Percentiles rank a stretch among this genome's conserved stretches.
Evolutionary conservation across 306 rosid genomes (phyloP).

Genomic region (Prunus fruticosa): DNA sequence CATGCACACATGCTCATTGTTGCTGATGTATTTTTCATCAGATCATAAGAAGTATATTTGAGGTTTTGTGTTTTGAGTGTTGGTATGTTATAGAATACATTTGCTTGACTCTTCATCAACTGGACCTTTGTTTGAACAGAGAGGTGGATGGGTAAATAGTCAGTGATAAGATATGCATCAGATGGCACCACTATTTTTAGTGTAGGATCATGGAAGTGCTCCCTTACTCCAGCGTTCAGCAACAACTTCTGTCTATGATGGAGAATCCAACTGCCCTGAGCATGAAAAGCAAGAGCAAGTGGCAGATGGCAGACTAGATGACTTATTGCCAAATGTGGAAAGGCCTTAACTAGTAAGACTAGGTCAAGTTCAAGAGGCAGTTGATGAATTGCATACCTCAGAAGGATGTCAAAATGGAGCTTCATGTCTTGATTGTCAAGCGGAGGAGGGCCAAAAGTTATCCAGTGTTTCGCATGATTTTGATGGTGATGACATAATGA

Average conservation of each 20-base stretch:
- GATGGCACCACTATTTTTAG: constrained; percentile 25
- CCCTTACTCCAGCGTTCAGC: constrained; percentile 68
- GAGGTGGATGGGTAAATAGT: constrained; percentile 30
- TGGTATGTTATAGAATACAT: neutral
- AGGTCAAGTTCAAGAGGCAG: constrained; percentile 35
- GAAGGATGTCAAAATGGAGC: constrained; percentile 52
- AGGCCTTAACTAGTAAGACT: constrained; percentile 39
- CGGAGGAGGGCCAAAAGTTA: constrained; percentile 41
- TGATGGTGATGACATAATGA: constrained; percentile 51
- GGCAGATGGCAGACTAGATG: constrained; percentile 37
- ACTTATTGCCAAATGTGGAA: constrained; percentile 35
- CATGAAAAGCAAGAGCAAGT: constrained; percentile 36
- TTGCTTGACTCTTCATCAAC: neutral
- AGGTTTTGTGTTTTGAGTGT: neutral
- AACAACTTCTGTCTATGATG: constrained; percentile 18
- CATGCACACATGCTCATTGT: neutral
- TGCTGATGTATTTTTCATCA: neutral
- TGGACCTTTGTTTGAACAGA: constrained; percentile 25
- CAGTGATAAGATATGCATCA: constrained; percentile 25
- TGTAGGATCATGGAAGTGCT: constrained; percentile 74
- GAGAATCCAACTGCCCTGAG: constrained; percentile 45
- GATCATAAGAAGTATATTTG: neutral
- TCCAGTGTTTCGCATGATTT: constrained; percentile 45
- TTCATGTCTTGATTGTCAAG: constrained; percentile 47
- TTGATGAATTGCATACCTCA: constrained; percentile 32